These are phyloP conservation scores for Plantago lanceolata DNA, from an alignment of 305 asterid species.

Conservation along the genomic window DNA sequence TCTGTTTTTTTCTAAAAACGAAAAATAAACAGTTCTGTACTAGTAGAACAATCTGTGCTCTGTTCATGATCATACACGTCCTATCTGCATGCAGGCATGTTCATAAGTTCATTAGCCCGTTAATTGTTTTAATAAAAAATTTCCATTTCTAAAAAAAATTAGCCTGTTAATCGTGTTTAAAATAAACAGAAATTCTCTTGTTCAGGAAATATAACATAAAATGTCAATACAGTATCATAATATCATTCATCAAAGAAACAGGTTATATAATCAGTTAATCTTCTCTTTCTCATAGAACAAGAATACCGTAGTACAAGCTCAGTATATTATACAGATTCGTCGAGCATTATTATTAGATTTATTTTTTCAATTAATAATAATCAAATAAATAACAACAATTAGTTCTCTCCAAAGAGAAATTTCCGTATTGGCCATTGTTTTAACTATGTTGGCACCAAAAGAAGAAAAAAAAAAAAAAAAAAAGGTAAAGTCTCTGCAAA, in stretches of 20 bases:
- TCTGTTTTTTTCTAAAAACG: not conserved
- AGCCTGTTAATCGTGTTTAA: no score
- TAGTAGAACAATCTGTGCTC: not conserved
- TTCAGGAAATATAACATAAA: not conserved
- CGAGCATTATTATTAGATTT: not conserved
- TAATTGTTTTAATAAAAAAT: no score
- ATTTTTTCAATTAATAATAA: not conserved
- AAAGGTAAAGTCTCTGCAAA: not conserved
- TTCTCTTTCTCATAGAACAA: not conserved
- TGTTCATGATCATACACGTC: not conserved
- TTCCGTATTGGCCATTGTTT: constrained; percentile 13
- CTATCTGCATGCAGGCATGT: not conserved
- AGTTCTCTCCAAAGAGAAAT: constrained; percentile 20
- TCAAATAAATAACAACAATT: constrained; percentile 11
- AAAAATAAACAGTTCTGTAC: no score
- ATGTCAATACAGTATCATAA: no score
- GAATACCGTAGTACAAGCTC: not conserved
- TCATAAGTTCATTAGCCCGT: no score
- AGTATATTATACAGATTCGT: constrained; percentile 1
- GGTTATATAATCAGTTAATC: not conserved
- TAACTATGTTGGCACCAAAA: not conserved
- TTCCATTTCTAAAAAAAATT: no score
- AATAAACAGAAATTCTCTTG: no score
- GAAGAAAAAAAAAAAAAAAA: constrained; percentile 2
- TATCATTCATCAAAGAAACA: no score